Evolutionary conservation across 176 grass and related monocot species (phyloP), one percentile per base, ranked within the genome.

Genomic region (Aegilops sharonensis): DNA sequence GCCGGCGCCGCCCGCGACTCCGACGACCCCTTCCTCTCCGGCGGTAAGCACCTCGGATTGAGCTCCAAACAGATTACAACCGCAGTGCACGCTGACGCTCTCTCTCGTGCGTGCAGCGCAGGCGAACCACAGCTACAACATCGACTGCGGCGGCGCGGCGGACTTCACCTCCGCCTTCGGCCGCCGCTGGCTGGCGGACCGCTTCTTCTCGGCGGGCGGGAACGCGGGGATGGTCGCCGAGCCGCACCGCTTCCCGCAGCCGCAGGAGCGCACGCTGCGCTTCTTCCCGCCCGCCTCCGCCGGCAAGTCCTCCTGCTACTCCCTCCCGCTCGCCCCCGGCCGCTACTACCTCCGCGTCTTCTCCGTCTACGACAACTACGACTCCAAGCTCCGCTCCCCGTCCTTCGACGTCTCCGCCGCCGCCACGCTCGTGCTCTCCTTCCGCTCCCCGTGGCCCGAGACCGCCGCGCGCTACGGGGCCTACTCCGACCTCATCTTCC

Each of bases 361-460:
- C 92, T 91, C 97, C 52, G 92, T 99, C 76, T 99, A 99, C 90
- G 97, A 99, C 85, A 99, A 99, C 89, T 99, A 97, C 87, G 92
- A 99, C 83, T 94, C 94, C 62, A 97, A 99, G 85, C 68, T 90
- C 42, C 92, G 90, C 8, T 89, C 94, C 3, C 97, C 97, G 0
- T 94, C 92, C 87, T 99, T 92, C 85, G 97, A 99, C 87, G 94
- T 99, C 68, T 97, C 97, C 31, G 89, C 93, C 21, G 92, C 93
- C 68, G 97, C 92, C 76, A 99, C 97, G 43, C 90, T 99, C 20
- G 92, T 99, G 23, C 95, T 97, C 81, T 89, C 89, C 67, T 99
- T 89, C 90, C 94, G 90, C 50, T 97, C 94, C 8, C 97, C 97
- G 2, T 99, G 97, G 97, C 94, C 97, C 9, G 92, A 97, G 85